Evolutionary conservation across 1,284 basidiomycete genomes (phyloP).

Genomic region (Cryptococcus sp.): DNA sequence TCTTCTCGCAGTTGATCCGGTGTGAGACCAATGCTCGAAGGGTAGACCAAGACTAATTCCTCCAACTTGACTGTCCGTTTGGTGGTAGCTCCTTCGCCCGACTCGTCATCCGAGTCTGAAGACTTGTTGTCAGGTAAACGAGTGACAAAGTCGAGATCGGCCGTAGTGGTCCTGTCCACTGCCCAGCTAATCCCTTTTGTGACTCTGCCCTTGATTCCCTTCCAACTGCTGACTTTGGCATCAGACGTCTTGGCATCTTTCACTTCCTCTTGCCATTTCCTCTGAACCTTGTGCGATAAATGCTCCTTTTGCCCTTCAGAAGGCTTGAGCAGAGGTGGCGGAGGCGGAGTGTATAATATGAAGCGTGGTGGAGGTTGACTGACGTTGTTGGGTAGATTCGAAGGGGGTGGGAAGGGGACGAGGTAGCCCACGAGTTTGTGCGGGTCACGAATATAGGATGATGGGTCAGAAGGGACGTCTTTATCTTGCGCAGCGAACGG

Average conservation of each 20-base stretch:
- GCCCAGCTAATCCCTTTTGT: constrained; percentile 22
- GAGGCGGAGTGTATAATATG: constrained; percentile 23
- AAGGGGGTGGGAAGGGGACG: constrained; percentile 20
- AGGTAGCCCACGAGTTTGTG: constrained; percentile 25
- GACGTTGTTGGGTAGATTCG: not conserved
- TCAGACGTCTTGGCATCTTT: constrained; percentile 15
- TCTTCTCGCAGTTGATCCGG: constrained; percentile 17
- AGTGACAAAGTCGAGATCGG: constrained; percentile 24
- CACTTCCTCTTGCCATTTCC: constrained; percentile 26
- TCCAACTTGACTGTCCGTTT: constrained; percentile 21
- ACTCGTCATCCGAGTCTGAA: not conserved
- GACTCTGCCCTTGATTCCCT: constrained; percentile 9
- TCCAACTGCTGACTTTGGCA: constrained; percentile 12
- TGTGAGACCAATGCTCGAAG: constrained; percentile 11
- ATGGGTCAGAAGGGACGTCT: constrained; percentile 1
- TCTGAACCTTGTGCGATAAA: constrained; percentile 14
- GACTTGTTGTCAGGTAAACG: constrained; percentile 14
- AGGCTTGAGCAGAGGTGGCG: constrained; percentile 20
- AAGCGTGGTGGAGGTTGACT: constrained; percentile 19
- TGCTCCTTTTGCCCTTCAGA: constrained; percentile 7
- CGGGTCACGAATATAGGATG: constrained; percentile 25
- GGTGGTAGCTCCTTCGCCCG: constrained; percentile 2
- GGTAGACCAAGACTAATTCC: constrained; percentile 26
- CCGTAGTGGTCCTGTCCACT: constrained; percentile 14
- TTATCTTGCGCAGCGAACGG: too few relatives aligned